phyloP scores from a whole-genome alignment of 805 yeast species.

The Teunomyces panamensis region DNA sequence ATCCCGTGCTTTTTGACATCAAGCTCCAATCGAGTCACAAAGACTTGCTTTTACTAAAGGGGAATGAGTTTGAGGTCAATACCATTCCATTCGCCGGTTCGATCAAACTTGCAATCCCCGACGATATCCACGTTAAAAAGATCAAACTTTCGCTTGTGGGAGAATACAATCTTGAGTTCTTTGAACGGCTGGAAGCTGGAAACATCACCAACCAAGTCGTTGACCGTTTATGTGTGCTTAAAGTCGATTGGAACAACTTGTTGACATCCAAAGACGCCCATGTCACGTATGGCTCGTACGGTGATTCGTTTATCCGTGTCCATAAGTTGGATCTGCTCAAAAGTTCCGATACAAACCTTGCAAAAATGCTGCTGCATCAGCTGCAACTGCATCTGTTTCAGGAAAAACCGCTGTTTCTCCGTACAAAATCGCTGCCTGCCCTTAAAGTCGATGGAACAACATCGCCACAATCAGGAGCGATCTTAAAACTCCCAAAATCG shows the following conservation, averaged over 20 bases:
- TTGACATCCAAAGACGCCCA: conserved; percentile 38
- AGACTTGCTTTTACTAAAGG: conserved; percentile 42
- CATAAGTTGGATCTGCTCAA: conserved; percentile 18
- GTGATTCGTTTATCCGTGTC: conserved; percentile 27
- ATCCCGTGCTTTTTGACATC: conserved; percentile 35
- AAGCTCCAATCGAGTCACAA: conserved; percentile 39
- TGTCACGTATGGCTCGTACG: conserved; percentile 40
- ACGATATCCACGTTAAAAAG: conserved; percentile 37
- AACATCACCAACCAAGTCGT: conserved; percentile 29
- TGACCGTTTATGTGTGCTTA: conserved; percentile 39
- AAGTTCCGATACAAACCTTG: conserved; percentile 7
- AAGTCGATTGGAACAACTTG: conserved; percentile 49
- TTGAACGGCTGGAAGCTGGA: conserved; percentile 30
- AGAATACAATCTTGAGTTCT: conserved; percentile 41
- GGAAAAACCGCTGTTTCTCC: conserved; percentile 23
- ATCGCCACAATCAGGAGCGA: neutral
- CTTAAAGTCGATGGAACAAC: conserved; percentile 5
- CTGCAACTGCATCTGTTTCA: neutral
- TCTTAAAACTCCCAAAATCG: conserved; percentile 20
- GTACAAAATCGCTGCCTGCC: conserved; percentile 32
- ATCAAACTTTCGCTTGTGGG: conserved; percentile 42
- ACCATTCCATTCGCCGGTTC: conserved; percentile 43
- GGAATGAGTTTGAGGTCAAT: conserved; percentile 45
- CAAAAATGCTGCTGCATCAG: neutral
- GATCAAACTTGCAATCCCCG: conserved; percentile 45